Conservation (phyloP, 176 grass and related monocot genomes). For the Hyparrhenia diplandra region DNA sequence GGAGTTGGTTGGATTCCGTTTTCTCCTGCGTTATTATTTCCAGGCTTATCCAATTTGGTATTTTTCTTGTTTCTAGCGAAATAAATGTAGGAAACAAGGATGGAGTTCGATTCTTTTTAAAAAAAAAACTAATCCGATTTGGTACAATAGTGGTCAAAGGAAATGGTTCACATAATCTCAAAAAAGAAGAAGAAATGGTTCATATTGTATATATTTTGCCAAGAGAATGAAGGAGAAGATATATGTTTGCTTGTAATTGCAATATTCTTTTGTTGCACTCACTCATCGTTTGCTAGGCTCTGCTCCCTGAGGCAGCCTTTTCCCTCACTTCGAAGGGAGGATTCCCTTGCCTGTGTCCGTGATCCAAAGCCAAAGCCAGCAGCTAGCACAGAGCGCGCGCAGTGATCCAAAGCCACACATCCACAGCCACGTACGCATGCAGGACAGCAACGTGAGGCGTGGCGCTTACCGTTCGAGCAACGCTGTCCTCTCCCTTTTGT, state of each 20-base stretch:
- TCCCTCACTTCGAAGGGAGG: conserved; percentile 48
- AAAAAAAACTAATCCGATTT: not conserved
- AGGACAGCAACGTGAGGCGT: not conserved
- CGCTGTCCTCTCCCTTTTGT: not conserved
- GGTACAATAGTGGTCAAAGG: not conserved
- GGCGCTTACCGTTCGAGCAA: not conserved
- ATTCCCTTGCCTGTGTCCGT: conserved; percentile 13
- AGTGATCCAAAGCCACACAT: not conserved
- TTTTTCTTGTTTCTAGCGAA: not conserved
- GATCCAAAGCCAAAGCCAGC: conserved; percentile 14
- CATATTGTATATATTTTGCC: no score
- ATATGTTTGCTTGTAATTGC: not conserved
- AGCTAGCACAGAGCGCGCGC: not conserved
- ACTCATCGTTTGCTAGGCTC: conserved; percentile 8
- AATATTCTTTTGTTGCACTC: conserved; percentile 22
- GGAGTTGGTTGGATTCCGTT: conserved; percentile 14
- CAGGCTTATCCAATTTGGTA: conserved; percentile 11
- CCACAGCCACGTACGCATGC: not conserved
- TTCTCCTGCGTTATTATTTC: not conserved
- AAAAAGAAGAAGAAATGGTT: no score
- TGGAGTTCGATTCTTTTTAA: not conserved
- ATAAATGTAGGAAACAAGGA: not conserved
- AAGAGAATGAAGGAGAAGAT: no score
- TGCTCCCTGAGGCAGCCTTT: not conserved
- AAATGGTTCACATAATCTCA: not conserved